Percentiles rank a stretch among this genome's conserved stretches.
phyloP scores from a whole-genome alignment of 106 monocot genomes.

The Platanthera guangdongensis region DNA sequence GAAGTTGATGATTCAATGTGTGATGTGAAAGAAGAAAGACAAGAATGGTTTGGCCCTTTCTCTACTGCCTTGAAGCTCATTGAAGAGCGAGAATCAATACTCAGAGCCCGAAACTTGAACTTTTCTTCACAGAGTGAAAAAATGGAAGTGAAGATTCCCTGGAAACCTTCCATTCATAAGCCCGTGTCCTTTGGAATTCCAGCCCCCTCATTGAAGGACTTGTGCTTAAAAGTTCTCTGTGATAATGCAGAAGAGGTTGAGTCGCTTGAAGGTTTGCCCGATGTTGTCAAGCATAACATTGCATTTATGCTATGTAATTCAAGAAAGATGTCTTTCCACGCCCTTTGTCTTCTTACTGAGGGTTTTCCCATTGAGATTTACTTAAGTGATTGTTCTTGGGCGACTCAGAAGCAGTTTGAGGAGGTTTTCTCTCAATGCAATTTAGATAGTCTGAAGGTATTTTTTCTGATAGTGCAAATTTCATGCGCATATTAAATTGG shows the following conservation, averaged over 20 bases:
- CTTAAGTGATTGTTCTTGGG: slow-evolving; percentile 69
- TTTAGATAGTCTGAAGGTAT: slow-evolving; percentile 44
- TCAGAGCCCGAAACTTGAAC: slow-evolving; percentile 11
- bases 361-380: slow-evolving; percentile 32
- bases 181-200: neutral
- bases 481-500: neutral
- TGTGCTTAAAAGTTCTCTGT: slow-evolving; percentile 34
- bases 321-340: slow-evolving; percentile 50
- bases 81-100: slow-evolving; percentile 21
- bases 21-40: slow-evolving; percentile 9
- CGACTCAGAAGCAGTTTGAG: slow-evolving; percentile 42
- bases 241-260: slow-evolving; percentile 47
- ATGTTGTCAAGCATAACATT: slow-evolving; percentile 30
- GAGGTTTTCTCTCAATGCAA: slow-evolving; percentile 29
- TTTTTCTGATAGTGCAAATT: neutral
- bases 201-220: slow-evolving; percentile 26
- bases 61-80: slow-evolving; percentile 55
- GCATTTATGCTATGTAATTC: slow-evolving; percentile 25
- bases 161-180: slow-evolving; percentile 28
- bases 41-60: slow-evolving; percentile 74
- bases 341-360: slow-evolving; percentile 35
- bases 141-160: slow-evolving; percentile 18
- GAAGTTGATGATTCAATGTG: slow-evolving; percentile 11
- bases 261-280: slow-evolving; percentile 50
- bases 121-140: slow-evolving; percentile 12